Evolutionary conservation across 1,139 yeast genomes (phyloP).

Genomic region (Casaregolazyma suthepensis): DNA sequence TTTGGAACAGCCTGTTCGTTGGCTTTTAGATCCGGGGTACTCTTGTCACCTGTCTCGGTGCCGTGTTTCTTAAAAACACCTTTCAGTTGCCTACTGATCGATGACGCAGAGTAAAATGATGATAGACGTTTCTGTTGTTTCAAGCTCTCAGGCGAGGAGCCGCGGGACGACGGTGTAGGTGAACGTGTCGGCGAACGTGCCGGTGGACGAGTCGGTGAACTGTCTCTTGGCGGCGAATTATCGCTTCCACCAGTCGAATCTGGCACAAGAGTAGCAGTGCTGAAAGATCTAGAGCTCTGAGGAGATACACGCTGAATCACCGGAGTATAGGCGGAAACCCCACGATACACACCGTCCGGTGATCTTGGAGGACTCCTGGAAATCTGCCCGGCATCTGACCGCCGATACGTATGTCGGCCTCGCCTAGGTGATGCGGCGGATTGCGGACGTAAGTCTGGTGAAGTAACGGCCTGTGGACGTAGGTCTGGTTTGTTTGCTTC

Average conservation of each 20-base stretch:
- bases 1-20: not conserved
- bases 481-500: not conserved
- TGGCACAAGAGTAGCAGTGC: not conserved
- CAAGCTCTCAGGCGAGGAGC: not conserved
- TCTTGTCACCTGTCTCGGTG: not conserved
- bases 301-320: not conserved
- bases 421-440: not conserved
- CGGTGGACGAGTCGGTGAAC: too few relatives aligned
- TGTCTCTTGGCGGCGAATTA: not conserved
- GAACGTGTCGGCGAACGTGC: too few relatives aligned
- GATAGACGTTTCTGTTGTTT: not conserved
- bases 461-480: not conserved
- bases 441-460: not conserved
- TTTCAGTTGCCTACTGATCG: conserved; percentile 4
- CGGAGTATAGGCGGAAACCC: not conserved
- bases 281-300: not conserved
- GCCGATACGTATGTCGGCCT: not conserved
- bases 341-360: not conserved
- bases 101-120: conserved; percentile 2
- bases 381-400: not conserved
- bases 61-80: conserved; percentile 3
- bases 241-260: not conserved
- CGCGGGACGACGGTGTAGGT: not conserved
- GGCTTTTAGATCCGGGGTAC: not conserved
- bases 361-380: not conserved